Conservation (phyloP, 345 rosid species). For the Boechera divaricarpa region DNA sequence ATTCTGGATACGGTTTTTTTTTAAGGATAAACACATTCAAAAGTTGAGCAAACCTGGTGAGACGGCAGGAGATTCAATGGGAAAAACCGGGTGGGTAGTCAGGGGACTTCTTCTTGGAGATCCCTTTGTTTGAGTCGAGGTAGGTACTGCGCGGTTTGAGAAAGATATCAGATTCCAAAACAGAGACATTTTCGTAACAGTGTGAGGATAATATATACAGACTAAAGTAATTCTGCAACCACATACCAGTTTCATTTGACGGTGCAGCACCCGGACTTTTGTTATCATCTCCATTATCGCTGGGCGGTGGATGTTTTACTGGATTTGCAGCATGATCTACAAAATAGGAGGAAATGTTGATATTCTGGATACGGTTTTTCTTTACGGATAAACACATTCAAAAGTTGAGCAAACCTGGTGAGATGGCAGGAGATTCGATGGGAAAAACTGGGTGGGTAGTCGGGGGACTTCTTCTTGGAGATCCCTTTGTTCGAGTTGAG, state of each 20-base stretch:
- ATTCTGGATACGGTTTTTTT: conserved; percentile 12
- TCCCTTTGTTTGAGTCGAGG: conserved; percentile 31
- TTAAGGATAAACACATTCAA: conserved; percentile 24
- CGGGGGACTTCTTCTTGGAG: conserved; percentile 29
- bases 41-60: conserved; percentile 43
- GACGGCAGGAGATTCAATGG: conserved; percentile 36
- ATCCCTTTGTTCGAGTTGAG: conserved; percentile 33
- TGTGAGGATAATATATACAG: neutral
- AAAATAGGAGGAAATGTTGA: conserved; percentile 22
- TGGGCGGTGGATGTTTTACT: conserved; percentile 53
- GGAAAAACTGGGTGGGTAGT: conserved; percentile 37
- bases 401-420: conserved; percentile 44
- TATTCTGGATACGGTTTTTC: conserved; percentile 16
- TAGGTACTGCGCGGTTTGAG: conserved; percentile 27
- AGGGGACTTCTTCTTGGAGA: conserved; percentile 30
- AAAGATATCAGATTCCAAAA: conserved; percentile 22
- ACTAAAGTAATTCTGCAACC: neutral
- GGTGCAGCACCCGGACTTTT: conserved; percentile 69
- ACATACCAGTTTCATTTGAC: conserved; percentile 55
- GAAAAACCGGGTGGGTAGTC: conserved; percentile 31
- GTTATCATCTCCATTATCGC: conserved; percentile 45
- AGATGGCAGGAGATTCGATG: conserved; percentile 32
- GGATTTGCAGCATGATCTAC: conserved; percentile 58
- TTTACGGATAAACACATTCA: conserved; percentile 18
- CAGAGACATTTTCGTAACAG: conserved; percentile 17